A percentile compares a stretch with the other conserved stretches of the same genome.
These are phyloP conservation scores for Termitomyces sp. DNA, from an alignment of 768 basidiomycete species.

Conservation along the genomic window DNA sequence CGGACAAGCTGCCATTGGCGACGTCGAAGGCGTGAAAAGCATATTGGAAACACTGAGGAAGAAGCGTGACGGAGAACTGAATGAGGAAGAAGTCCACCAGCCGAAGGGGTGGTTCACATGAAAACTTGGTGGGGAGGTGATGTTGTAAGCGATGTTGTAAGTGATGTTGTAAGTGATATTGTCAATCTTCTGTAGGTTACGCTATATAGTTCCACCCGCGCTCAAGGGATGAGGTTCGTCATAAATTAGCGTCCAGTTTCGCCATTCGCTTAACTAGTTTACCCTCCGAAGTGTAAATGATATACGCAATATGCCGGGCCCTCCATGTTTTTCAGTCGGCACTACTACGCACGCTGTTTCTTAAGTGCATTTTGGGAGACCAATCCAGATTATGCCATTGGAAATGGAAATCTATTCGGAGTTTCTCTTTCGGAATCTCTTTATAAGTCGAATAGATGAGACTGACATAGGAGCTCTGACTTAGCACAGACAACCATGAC, in stretches of 20 bases:
- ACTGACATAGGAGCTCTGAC: not conserved
- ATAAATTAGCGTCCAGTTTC: not conserved
- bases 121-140: not conserved
- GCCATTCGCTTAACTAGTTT: not conserved
- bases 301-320: not conserved
- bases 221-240: not conserved
- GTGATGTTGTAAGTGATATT: not conserved
- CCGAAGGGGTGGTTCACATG: conserved; percentile 55
- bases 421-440: not conserved
- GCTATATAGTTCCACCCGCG: not conserved
- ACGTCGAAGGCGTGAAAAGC: conserved; percentile 59
- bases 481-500: conserved; percentile 10
- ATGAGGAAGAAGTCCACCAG: conserved; percentile 36
- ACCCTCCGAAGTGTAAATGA: not conserved
- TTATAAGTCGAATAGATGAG: not conserved
- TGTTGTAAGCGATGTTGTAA: not conserved
- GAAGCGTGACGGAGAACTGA: conserved; percentile 58
- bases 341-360: too few species aligned
- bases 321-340: not conserved
- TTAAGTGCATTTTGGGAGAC: not conserved
- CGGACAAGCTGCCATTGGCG: conserved; percentile 60
- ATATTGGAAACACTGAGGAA: conserved; percentile 64
- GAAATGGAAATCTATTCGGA: not conserved
- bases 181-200: not conserved
- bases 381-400: not conserved